Base-by-base conservation (phyloP, 768 basidiomycete genomes). In the Scleroderma bovista region DNA sequence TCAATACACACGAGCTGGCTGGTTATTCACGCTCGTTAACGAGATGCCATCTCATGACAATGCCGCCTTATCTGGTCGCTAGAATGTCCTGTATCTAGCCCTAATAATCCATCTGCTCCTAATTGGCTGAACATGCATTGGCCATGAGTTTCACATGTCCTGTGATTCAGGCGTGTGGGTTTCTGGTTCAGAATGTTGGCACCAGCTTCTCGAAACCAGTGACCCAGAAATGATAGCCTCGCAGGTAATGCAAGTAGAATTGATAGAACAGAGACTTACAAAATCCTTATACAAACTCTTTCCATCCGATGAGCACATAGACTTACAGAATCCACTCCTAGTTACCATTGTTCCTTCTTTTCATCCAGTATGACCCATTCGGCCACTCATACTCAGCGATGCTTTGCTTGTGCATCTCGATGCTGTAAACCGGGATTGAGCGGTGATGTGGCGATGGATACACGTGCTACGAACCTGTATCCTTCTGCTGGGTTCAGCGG, bases 371-470 rank as follows among this genome's bases (percentile, higher is more conserved):
- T 23, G 54, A 60, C 2, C 94, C 94, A 56, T 80, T 73, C 7
- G 94, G 94, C 82, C 82, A 97, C 60, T 88, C 82, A 63, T 78
- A 97, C 59, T 88, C 81, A 12, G 78, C 80, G 58, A 95, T 91
- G 56, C 88, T 89, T 47, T 79, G 63, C 55, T 83, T 78, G 63
- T 81, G 76, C 84, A 97, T 93, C 71, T 94, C 88, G 63, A 96
- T 94, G 57, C 91, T 93, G 49, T n/a, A 46, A 33, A 8, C 34
- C 34, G n/a, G n/a, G n/a, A 7, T 46, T 24, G 36, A 15, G 22
- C 2, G 7, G n/a, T 10, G 6, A 26, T 22, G 22, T 33, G 10
- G 38, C 45, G 17, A 6, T 10, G 3, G 12, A 33, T 47, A 19
- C 11, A 17, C 10, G 31, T 0, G 13, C 44, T n/a, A 34, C 57